phyloP scores from a whole-genome alignment of 805 yeast genomes.

The Wickerhamiella kazuoi region DNA sequence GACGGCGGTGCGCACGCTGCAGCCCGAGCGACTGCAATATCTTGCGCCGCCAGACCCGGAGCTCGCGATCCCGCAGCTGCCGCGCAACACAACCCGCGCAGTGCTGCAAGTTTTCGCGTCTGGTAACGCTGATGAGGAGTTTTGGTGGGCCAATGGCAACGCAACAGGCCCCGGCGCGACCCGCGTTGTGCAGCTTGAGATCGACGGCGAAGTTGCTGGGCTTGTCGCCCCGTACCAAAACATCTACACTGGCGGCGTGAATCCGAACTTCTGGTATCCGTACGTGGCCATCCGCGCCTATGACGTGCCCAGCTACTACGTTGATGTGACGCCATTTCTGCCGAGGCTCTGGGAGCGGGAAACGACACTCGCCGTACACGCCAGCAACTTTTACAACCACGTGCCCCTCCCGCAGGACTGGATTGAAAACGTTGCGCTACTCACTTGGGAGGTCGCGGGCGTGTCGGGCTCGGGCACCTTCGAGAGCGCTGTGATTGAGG shows the following conservation, averaged over 20 bases:
- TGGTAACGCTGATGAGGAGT: constrained; percentile 69
- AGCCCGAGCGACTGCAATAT: constrained; percentile 1
- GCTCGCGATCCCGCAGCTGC: constrained; percentile 19
- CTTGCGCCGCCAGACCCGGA: constrained; percentile 1
- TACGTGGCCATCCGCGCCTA: constrained; percentile 58
- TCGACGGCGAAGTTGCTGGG: constrained; percentile 42
- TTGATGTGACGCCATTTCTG: constrained; percentile 53
- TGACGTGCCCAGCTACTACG: constrained; percentile 50
- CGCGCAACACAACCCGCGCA: constrained; percentile 42
- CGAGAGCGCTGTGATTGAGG: neutral
- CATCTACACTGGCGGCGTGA: constrained; percentile 63
- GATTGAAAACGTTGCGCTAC: constrained; percentile 19
- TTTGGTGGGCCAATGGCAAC: constrained; percentile 40
- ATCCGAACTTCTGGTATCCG: constrained; percentile 70
- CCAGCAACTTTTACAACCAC: constrained; percentile 21
- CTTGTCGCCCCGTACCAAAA: constrained; percentile 53
- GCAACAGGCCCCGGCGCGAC: constrained; percentile 10
- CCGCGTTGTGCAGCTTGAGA: constrained; percentile 44
- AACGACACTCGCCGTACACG: constrained; percentile 34
- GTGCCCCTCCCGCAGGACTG: constrained; percentile 15
- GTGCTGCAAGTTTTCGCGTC: constrained; percentile 41
- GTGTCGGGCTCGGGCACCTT: constrained; percentile 14
- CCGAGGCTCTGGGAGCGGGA: constrained; percentile 48
- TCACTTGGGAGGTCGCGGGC: constrained; percentile 17
- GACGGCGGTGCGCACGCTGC: constrained; percentile 1